phyloP scores from a whole-genome alignment of 2,329 filamentous ascomycete genomes.

The Fusarium sublunatum region DNA sequence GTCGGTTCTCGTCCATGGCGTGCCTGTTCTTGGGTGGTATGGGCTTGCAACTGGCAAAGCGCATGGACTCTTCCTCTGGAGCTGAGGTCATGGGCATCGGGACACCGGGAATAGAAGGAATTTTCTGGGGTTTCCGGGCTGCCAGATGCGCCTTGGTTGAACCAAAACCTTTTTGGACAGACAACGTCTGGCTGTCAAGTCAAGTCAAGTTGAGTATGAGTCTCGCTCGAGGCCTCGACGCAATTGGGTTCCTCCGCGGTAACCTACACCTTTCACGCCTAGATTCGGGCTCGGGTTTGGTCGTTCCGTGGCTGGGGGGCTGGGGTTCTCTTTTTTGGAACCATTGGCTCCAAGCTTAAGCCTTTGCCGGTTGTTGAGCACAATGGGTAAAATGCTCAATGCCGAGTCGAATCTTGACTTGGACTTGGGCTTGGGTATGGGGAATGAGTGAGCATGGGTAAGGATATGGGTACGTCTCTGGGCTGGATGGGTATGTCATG shows the following conservation, averaged over 20 bases:
- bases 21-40: conserved; percentile 25
- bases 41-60: conserved; percentile 4
- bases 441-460: background rate
- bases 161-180: background rate
- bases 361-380: conserved; percentile 19
- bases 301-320: conserved; percentile 20
- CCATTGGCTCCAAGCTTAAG: conserved; percentile 9
- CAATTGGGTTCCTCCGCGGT: conserved; percentile 21
- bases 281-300: conserved; percentile 1
- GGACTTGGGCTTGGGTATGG: conserved; percentile 5
- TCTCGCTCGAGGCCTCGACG: conserved; percentile 10
- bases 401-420: conserved; percentile 1
- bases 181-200: conserved; percentile 4
- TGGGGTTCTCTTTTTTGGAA: conserved; percentile 4
- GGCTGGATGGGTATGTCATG: background rate
- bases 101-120: background rate
- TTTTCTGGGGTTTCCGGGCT: background rate
- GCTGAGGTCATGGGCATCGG: conserved; percentile 6
- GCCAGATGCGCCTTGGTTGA: conserved; percentile 2
- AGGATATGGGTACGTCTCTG: background rate
- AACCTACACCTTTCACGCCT: conserved; percentile 37
- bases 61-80: background rate
- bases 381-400: conserved; percentile 19
- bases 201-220: conserved; percentile 2
- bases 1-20: conserved; percentile 38